Conservation (phyloP, 2,329 filamentous ascomycete species). For the Ceratocystis variospora region DNA sequence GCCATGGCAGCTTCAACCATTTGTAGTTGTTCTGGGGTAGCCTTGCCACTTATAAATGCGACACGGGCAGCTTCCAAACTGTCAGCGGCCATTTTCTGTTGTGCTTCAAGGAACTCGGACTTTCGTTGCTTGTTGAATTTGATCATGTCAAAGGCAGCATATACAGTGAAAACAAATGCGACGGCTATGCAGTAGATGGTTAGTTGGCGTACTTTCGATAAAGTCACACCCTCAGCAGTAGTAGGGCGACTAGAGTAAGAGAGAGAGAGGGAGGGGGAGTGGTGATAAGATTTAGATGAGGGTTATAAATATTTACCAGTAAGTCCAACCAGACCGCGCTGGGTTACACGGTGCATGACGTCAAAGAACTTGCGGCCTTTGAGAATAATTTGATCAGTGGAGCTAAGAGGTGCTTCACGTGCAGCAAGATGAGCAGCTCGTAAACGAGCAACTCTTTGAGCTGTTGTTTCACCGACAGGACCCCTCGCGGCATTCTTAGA, state of each 20-base stretch:
- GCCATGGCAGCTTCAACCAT: conserved; percentile 45
- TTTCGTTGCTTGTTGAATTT: conserved; percentile 46
- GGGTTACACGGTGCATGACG: conserved; percentile 41
- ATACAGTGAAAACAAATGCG: conserved; percentile 41
- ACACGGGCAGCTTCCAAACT: conserved; percentile 43
- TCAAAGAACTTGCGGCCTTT: conserved; percentile 39
- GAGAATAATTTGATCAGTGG: conserved; percentile 37
- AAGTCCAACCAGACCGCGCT: conserved; percentile 41
- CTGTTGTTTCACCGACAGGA: conserved; percentile 45
- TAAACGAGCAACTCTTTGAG: conserved; percentile 54
- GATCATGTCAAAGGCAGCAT: conserved; percentile 49
- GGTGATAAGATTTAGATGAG: background rate
- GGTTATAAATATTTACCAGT: conserved; percentile 33
- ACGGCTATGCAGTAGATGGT: conserved; percentile 30
- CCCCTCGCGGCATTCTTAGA: conserved; percentile 25
- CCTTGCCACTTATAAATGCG: conserved; percentile 45
- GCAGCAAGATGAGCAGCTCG: conserved; percentile 55
- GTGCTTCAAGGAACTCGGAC: conserved; percentile 43
- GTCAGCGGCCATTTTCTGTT: conserved; percentile 40
- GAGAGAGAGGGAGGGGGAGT: background rate
- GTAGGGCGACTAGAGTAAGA: background rate
- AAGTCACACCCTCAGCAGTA: background rate
- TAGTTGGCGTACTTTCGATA: background rate
- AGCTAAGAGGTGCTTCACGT: conserved; percentile 43
- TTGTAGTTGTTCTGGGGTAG: conserved; percentile 40